phyloP scores from a whole-genome alignment of 2,329 filamentous ascomycete species.

The Leptographium procerum region DNA sequence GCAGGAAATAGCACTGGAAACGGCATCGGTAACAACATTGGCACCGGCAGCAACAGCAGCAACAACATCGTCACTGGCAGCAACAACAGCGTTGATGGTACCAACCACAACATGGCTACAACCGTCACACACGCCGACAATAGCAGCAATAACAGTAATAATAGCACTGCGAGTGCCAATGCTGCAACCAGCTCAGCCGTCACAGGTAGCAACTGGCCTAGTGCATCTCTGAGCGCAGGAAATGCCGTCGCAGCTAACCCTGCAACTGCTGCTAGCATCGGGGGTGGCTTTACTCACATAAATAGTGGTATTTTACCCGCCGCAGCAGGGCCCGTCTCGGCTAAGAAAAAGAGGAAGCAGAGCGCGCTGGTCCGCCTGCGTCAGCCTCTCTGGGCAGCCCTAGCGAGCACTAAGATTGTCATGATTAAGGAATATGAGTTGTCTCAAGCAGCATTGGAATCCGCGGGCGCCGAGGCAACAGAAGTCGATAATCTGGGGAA shows the following conservation, averaged over 20 bases:
- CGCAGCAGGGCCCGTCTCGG: conserved; percentile 32
- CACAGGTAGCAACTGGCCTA: not conserved
- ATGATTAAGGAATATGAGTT: conserved; percentile 86
- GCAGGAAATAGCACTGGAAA: not conserved
- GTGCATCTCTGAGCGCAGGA: not conserved
- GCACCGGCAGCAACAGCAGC: conserved; percentile 26
- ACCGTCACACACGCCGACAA: not conserved
- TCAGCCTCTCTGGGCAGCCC: conserved; percentile 86
- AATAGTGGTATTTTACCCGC: not conserved
- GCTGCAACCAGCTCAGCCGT: not conserved
- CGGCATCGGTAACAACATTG: not conserved
- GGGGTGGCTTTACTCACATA: not conserved
- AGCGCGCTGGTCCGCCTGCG: conserved; percentile 81
- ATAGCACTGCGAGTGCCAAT: not conserved
- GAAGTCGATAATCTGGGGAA: conserved; percentile 69
- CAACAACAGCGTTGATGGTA: not conserved
- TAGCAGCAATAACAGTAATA: not conserved
- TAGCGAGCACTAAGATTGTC: conserved; percentile 93
- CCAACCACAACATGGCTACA: not conserved
- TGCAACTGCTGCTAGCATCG: not conserved
- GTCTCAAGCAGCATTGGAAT: conserved; percentile 64
- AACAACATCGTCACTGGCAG: conserved; percentile 25
- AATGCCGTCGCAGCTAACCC: not conserved
- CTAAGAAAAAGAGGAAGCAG: conserved; percentile 81
- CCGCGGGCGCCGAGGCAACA: conserved; percentile 61